Base-by-base conservation (phyloP, 2,329 filamentous ascomycete genomes). In the Chlorencoelia australis region DNA sequence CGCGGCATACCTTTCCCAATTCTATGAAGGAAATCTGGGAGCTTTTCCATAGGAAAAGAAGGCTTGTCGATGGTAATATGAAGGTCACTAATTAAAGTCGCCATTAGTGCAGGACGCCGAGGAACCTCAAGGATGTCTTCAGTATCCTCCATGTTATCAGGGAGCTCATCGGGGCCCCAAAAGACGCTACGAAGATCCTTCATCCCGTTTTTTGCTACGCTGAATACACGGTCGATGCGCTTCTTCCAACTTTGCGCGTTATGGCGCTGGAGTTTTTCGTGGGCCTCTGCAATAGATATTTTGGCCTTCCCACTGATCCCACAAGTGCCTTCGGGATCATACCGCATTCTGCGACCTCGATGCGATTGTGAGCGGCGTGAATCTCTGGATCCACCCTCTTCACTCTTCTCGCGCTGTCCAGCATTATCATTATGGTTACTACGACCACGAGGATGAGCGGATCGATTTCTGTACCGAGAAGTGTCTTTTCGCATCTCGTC, bases 1-100 rank as follows among this genome's bases (percentile, higher is more conserved):
- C 76, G 70, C 1, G 91, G 91, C 76, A 98, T 93, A 1, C 91
- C 91, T 62, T 98, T 98, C n/a, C 91, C 91, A 40, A 96, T 79
- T 31, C 76, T 75, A 54, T 95, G 73, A 17, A 98, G 65, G 55
- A 94, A 98, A 11, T 82, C 73, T 0, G 89, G 83, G 37, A 89
- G 75, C 9, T 94, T 79, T 3, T 75, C 68, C 41, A 94, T 65
- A 0, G 87, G 81, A 55, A 98, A 98, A 0, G 84, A 89, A 1
- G 91, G 91, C 57, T 94, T 95, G 59, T 96, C 91, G 41, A 98
- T 69, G 20, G 77, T 67, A 37, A 98, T 69, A 45, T 89, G 81
- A 20, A 98, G 66, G 55, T 98, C 89, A 42, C 79, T 86, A 47
- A 96, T 77, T 28, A 85, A 64, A 5, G 84, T 70, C 3, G 80